Evolutionary conservation across 164 flowering plant species (phyloP), one percentile per base, ranked within the genome.

Genomic region (Macadamia integrifolia): DNA sequence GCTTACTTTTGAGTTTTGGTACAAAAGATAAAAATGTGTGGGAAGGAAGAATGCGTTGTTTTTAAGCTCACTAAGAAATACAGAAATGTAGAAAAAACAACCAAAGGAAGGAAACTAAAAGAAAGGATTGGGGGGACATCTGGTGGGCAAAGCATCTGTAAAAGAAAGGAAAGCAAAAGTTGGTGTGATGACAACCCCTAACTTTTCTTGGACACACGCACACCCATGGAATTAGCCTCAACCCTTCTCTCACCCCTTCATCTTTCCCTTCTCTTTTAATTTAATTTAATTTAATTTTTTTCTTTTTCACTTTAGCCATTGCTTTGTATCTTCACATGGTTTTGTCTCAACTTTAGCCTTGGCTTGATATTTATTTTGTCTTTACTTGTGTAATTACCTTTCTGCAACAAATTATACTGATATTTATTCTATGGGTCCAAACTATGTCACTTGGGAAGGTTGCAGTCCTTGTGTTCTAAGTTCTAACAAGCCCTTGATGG

Each of bases 41-140:
- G 84, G 85, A 75, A 74, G 74, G 71, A 81, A 79, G 65, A 80
- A 73, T 61, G 93, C 93, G 93, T 88, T 88, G 88, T 71, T 85
- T 80, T 75, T 76, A 88, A 80, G 93, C 93, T 71, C 79, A 83
- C 78, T 75, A 71, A 70, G 68, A 69, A 61, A 66, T 44, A 32
- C 50, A 58, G 7, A 49, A 53, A 50, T 44, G 66, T 9, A 58
- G 15, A 66, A 62, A 58, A 63, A 63, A 50, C 59, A 69, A 68
- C 68, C 68, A 43, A 68, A 61, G 64, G 69, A 71, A 70, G 80
- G 77, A 77, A 78, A 72, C 75, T 72, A 69, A 76, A 74, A 73
- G 79, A 71, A 58, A 68, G 59, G 65, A 63, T 60, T 72, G 79
- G 79, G 75, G 65, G 71, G 79, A 83, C 40, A 35, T 77, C 78